Conservation (phyloP, 805 yeast genomes). For the Lipomyces oligophaga region DNA sequence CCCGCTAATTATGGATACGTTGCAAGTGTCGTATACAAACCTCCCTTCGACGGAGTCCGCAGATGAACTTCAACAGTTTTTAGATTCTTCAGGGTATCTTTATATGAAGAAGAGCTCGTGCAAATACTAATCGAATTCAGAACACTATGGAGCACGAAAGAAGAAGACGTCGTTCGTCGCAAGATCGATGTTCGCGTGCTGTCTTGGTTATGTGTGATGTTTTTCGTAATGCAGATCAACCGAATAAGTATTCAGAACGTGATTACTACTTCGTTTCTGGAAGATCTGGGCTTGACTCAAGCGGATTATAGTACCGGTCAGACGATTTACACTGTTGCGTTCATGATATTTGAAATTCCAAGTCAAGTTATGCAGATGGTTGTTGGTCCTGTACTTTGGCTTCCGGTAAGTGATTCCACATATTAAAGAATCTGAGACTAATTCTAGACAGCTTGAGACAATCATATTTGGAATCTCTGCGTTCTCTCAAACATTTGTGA, state of each 20-base stretch:
- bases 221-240: slow-evolving; percentile 55
- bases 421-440: not conserved
- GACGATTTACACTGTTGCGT: slow-evolving; percentile 50
- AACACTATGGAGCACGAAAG: not conserved
- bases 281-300: slow-evolving; percentile 39
- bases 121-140: no score
- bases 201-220: slow-evolving; percentile 55
- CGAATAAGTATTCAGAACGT: slow-evolving; percentile 56
- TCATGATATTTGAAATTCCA: slow-evolving; percentile 41
- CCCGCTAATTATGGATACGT: no score
- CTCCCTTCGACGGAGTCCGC: no score
- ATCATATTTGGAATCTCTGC: slow-evolving; percentile 60
- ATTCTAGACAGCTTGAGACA: slow-evolving; percentile 46
- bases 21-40: no score
- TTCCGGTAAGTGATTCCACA: slow-evolving; percentile 43
- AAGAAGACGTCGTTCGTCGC: slow-evolving; percentile 37
- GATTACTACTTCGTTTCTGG: slow-evolving; percentile 51
- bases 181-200: slow-evolving; percentile 55
- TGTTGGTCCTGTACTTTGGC: slow-evolving; percentile 58
- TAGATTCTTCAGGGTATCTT: no score
- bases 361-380: slow-evolving; percentile 48
- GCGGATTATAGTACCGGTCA: slow-evolving; percentile 54
- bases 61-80: no score
- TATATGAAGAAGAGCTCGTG: no score
- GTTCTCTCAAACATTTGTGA: slow-evolving; percentile 46